Percentiles rank a stretch among this genome's conserved stretches.
phyloP scores from a whole-genome alignment of 2,329 filamentous ascomycete genomes.

The Madurella mycetomatis region DNA sequence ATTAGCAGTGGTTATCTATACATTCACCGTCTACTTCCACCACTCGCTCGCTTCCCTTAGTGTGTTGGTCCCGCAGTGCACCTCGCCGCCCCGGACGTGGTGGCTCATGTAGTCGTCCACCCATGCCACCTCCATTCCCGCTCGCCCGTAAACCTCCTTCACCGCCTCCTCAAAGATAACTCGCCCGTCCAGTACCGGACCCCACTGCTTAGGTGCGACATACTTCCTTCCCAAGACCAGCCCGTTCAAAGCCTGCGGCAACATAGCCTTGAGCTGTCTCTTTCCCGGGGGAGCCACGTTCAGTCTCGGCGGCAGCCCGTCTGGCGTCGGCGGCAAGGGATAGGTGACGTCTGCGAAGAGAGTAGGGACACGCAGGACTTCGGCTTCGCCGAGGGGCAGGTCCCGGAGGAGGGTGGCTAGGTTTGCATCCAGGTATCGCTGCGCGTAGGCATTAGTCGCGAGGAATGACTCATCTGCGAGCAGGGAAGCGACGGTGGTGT shows the following conservation, averaged over 20 bases:
- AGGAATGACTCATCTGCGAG: not conserved
- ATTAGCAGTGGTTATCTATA: no score
- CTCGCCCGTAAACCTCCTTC: constrained; percentile 1
- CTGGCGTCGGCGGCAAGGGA: not conserved
- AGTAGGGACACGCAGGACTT: constrained; percentile 9
- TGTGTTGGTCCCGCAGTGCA: constrained; percentile 12
- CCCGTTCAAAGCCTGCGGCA: constrained; percentile 10
- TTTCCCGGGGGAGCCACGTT: not conserved
- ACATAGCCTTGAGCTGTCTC: constrained; percentile 1
- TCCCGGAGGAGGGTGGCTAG: constrained; percentile 5
- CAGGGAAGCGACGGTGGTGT: constrained; percentile 4
- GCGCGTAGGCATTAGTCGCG: constrained; percentile 4
- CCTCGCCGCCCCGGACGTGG: constrained; percentile 9
- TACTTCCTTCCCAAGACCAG: constrained; percentile 10
- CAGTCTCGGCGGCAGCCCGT: not conserved
- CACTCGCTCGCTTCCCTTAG: constrained; percentile 1
- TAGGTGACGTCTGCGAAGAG: constrained; percentile 8
- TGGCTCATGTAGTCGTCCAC: constrained; percentile 14
- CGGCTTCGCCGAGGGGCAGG: not conserved
- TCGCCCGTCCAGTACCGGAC: constrained; percentile 2
- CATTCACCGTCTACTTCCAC: not conserved
- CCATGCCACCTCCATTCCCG: constrained; percentile 3
- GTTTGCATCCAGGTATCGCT: constrained; percentile 1
- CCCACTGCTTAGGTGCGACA: constrained; percentile 9
- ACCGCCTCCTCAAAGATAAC: constrained; percentile 6